A percentile compares a stretch with the other conserved stretches of the same genome.
phyloP scores from a whole-genome alignment of 2,329 filamentous ascomycete species.

The Nothophoma quercina region DNA sequence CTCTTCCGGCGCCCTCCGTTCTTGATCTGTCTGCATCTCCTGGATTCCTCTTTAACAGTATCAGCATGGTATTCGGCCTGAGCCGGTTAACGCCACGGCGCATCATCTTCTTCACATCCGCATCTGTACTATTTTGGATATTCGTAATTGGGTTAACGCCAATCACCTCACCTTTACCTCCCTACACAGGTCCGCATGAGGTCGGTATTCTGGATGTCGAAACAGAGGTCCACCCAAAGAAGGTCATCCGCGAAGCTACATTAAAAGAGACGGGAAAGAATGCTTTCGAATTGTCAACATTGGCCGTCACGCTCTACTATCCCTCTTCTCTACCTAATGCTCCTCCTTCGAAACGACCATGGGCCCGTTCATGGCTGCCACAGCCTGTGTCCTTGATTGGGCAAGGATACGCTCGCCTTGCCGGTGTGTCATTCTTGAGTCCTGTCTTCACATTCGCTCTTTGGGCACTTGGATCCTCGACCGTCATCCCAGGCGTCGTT shows the following conservation, averaged over 20 bases:
- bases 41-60: too few species aligned
- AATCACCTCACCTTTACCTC: conserved; percentile 52
- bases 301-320: conserved; percentile 57
- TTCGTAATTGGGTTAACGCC: conserved; percentile 52
- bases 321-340: conserved; percentile 43
- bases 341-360: conserved; percentile 34
- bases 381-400: conserved; percentile 54
- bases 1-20: too few species aligned
- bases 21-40: too few species aligned
- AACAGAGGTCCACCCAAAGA: conserved; percentile 45
- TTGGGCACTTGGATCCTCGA: conserved; percentile 53
- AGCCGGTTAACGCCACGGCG: conserved; percentile 34
- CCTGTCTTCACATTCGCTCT: conserved; percentile 51
- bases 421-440: conserved; percentile 49
- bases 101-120: conserved; percentile 37
- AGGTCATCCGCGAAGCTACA: conserved; percentile 46
- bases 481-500: conserved; percentile 53
- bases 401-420: conserved; percentile 55
- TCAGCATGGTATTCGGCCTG: conserved; percentile 33
- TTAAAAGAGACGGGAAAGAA: conserved; percentile 50
- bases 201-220: conserved; percentile 57
- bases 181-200: conserved; percentile 53
- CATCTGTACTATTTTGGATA: conserved; percentile 43
- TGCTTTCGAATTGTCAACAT: conserved; percentile 55
- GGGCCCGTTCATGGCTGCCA: conserved; percentile 54